phyloP scores from a whole-genome alignment of 805 yeast genomes.

The Crinitomyces ghanaensis region DNA sequence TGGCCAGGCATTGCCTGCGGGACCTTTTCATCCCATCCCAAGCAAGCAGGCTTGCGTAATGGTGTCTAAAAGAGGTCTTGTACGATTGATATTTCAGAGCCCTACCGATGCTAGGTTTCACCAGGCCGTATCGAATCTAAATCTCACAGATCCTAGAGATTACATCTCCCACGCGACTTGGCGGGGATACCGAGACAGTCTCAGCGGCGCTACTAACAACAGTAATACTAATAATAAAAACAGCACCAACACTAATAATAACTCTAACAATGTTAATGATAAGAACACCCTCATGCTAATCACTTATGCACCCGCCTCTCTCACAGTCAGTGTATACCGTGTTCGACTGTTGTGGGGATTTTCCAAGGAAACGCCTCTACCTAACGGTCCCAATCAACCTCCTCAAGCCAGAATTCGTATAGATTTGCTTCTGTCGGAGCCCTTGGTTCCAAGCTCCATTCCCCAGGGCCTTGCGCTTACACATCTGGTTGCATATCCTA shows the following conservation, averaged over 20 bases:
- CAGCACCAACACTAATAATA: too few relatives aligned
- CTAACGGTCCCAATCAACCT: too few relatives aligned
- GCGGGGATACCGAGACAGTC: slow-evolving; percentile 18
- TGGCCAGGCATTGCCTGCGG: slow-evolving; percentile 45
- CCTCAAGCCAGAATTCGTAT: too few relatives aligned
- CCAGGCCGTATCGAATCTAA: slow-evolving; percentile 36
- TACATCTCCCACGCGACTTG: slow-evolving; percentile 20
- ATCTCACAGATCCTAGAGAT: slow-evolving; percentile 34
- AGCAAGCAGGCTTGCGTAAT: slow-evolving; percentile 63
- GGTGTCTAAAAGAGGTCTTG: slow-evolving; percentile 49
- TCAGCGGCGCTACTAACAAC: too few relatives aligned
- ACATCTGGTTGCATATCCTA: slow-evolving; percentile 11
- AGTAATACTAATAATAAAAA: too few relatives aligned
- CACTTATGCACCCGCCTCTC: slow-evolving; percentile 16
- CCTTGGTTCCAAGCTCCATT: too few relatives aligned
- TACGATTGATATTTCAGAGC: slow-evolving; percentile 14
- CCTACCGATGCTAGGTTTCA: slow-evolving; percentile 12
- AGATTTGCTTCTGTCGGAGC: too few relatives aligned
- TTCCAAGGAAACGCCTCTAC: too few relatives aligned
- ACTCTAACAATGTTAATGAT: too few relatives aligned
- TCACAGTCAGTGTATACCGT: slow-evolving; percentile 18
- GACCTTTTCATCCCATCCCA: slow-evolving; percentile 55
- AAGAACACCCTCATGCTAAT: slow-evolving; percentile 22
- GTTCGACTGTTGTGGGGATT: slow-evolving; percentile 23
- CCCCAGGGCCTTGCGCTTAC: slow-evolving; percentile 7